Base-by-base conservation (phyloP, 345 rosid species). In the Heritiera fomes region DNA sequence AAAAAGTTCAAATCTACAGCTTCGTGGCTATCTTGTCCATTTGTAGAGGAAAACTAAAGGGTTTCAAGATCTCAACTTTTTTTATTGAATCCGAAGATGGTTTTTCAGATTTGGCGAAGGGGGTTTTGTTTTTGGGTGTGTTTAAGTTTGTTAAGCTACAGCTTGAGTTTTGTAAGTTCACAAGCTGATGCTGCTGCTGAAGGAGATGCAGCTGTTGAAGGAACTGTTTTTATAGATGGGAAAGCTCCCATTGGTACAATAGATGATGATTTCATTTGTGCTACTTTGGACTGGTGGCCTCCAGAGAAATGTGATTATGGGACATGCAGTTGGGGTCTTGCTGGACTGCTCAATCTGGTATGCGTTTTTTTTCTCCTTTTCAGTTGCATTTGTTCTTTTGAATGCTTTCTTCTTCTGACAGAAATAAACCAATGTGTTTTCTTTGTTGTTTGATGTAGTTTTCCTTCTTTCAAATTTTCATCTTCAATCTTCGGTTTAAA, bases 281-380 rank as follows among this genome's bases (percentile, higher is more conserved):
- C 98, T 71, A 96, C 98, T 63, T 77, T 96, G 80, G 99, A 96
- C 78, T 96, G 99, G 99, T 96, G 98, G 99, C 98, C 99, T 64
- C 97, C 98, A 58, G 89, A 94, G 87, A 96, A 96, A 89, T 96
- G 99, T 81, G 97, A 92, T 81, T 96, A 96, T 78, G 98, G 93
- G 20, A 89, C 90, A 75, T 96, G 99, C 81, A 85, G 88, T 78
- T 96, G 99, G 99, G 93, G 77, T 73, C 90, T 81, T 75, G 92
- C 98, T 80, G 93, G 97, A 70, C 90, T 96, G 69, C 93, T 96
- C 78, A 96, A 92, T 85, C 92, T 96, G 93, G 99, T 96, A 28
- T 43, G 28, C 28, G 28, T 23, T 23, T 65, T 20, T 62, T 41
- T n/a, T 20, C 23, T 28, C 5, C 1, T 59, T 43, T 40, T 45